These are phyloP conservation scores for Pseudogymnoascus pannorum DNA, from an alignment of 2,329 filamentous ascomycete genomes.

Conservation along the genomic window DNA sequence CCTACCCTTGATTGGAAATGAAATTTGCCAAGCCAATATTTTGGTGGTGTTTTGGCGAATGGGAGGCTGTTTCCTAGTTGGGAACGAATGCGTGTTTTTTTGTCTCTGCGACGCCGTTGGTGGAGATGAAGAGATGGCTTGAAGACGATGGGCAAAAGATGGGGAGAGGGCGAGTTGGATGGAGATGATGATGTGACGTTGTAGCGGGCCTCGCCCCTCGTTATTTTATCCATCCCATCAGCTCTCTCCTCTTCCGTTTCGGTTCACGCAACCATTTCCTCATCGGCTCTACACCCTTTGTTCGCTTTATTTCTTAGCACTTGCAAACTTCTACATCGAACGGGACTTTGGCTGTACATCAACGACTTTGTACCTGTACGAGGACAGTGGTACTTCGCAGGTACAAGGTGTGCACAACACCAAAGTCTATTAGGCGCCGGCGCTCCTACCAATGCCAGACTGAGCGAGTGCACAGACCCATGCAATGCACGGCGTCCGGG, in stretches of 20 bases:
- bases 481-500: background rate
- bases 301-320: background rate
- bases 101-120: background rate
- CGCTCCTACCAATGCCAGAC: background rate
- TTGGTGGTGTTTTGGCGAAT: background rate
- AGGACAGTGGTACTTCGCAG: background rate
- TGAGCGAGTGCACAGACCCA: background rate
- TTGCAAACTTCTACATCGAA: background rate
- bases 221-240: conserved; percentile 5
- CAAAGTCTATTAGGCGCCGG: conserved; percentile 2
- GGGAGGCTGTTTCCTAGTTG: background rate
- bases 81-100: background rate
- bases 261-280: background rate
- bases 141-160: background rate
- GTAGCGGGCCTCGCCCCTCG: background rate
- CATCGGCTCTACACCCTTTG: background rate
- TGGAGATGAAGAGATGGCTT: background rate
- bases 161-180: background rate
- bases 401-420: background rate
- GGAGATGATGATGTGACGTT: conserved; percentile 4
- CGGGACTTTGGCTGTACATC: background rate
- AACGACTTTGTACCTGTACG: background rate
- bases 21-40: conserved; percentile 1
- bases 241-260: background rate
- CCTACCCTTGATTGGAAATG: background rate